A percentile compares a stretch with the other conserved stretches of the same genome.
Conservation (phyloP, 192 early-diverging fungal species). For the Chytriomyces sp. region DNA sequence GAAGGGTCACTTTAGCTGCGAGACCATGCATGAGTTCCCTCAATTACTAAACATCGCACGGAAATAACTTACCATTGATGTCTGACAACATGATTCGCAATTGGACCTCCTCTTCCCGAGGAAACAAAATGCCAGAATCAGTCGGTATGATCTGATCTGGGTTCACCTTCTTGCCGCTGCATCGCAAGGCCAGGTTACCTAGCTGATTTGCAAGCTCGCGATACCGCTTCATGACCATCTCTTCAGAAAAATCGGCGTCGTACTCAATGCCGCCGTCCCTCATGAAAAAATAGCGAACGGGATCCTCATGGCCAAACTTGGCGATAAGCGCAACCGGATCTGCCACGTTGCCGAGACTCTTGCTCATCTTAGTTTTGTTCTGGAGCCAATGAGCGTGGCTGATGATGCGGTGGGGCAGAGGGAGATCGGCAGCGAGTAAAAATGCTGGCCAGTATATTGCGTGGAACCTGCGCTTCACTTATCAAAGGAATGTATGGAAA, state of each 20-base stretch:
- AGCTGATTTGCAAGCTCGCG: constrained; percentile 38
- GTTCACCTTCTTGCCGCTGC: constrained; percentile 34
- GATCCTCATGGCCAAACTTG: constrained; percentile 74
- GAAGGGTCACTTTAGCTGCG: constrained; percentile 22
- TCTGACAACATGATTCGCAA: too few species aligned
- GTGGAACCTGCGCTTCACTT: constrained; percentile 78
- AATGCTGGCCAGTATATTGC: constrained; percentile 98
- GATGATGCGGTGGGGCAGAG: constrained; percentile 77
- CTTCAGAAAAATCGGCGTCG: constrained; percentile 79
- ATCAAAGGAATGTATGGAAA: constrained; percentile 8
- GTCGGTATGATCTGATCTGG: constrained; percentile 22
- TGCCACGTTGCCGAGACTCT: constrained; percentile 88
- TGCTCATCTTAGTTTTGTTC: constrained; percentile 91
- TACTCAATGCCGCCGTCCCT: constrained; percentile 86
- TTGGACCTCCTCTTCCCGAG: background rate
- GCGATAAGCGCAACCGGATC: constrained; percentile 77
- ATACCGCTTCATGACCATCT: constrained; percentile 68
- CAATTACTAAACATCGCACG: too few species aligned
- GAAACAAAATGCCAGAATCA: constrained; percentile 25
- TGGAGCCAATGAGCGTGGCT: constrained; percentile 96
- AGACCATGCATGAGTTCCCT: too few species aligned
- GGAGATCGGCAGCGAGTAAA: constrained; percentile 82
- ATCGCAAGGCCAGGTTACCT: constrained; percentile 29
- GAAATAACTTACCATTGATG: too few species aligned
- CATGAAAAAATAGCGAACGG: constrained; percentile 87